Percentiles rank a stretch among this genome's conserved stretches.
Conservation (phyloP, 2,329 filamentous ascomycete genomes). For the Fusarium nematophilum region DNA sequence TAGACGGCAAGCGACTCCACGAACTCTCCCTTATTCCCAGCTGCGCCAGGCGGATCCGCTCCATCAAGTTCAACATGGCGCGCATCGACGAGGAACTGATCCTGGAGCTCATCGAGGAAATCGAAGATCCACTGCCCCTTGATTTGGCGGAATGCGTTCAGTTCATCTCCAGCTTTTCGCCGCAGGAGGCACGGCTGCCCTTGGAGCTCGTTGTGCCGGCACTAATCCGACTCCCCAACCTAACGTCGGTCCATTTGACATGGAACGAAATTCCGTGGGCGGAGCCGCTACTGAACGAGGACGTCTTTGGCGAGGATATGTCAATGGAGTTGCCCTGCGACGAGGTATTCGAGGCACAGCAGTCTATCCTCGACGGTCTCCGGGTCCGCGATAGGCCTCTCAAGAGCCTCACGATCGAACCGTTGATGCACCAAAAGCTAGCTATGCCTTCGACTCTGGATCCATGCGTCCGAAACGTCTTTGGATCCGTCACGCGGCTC, state of each 20-base stretch:
- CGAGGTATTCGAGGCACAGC: slow-evolving; percentile 29
- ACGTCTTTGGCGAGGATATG: slow-evolving; percentile 24
- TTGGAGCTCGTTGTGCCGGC: slow-evolving; percentile 24
- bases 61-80: slow-evolving; percentile 58
- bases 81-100: slow-evolving; percentile 19
- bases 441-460: slow-evolving; percentile 15
- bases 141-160: slow-evolving; percentile 1
- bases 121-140: not conserved
- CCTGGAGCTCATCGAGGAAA: not conserved
- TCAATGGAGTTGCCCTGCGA: slow-evolving; percentile 31
- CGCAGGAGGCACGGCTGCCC: slow-evolving; percentile 10
- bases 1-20: slow-evolving; percentile 58
- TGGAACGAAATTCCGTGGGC: slow-evolving; percentile 41
- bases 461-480: slow-evolving; percentile 4
- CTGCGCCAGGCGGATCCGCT: slow-evolving; percentile 55
- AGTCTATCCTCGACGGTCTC: slow-evolving; percentile 34
- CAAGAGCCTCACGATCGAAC: slow-evolving; percentile 35
- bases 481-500: slow-evolving; percentile 28
- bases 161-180: too few species aligned
- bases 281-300: not conserved
- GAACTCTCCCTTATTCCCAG: slow-evolving; percentile 57
- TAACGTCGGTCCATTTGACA: slow-evolving; percentile 38
- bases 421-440: slow-evolving; percentile 19
- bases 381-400: slow-evolving; percentile 23
- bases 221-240: slow-evolving; percentile 29